Evolutionary conservation across 495 filamentous ascomycete species (phyloP).

Genomic region (Pseudomonodictys pantanalensis): DNA sequence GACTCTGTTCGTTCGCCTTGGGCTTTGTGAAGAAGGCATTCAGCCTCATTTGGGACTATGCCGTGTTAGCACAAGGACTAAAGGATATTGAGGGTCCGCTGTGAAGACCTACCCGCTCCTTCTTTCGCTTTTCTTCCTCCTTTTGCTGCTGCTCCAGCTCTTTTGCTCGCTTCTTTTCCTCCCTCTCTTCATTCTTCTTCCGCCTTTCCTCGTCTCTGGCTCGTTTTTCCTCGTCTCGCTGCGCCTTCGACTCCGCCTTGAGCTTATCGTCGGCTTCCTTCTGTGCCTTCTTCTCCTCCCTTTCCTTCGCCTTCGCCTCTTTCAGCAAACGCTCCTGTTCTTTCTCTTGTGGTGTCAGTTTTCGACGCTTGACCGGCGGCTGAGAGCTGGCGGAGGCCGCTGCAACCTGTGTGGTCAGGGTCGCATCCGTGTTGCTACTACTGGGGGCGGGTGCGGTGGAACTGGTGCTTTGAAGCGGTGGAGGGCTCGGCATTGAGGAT

Average conservation of each 20-base stretch:
- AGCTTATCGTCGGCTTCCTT: constrained; percentile 44
- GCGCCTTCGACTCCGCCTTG: constrained; percentile 29
- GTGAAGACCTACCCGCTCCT: constrained; percentile 41
- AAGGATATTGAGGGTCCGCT: not conserved
- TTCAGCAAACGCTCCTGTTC: constrained; percentile 6
- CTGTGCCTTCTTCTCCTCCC: constrained; percentile 40
- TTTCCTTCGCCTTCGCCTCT: constrained; percentile 13
- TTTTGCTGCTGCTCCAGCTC: constrained; percentile 42
- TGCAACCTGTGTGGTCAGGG: not conserved
- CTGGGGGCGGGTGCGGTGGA: constrained; percentile 25
- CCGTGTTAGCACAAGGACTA: not conserved
- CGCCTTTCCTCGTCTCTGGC: constrained; percentile 43
- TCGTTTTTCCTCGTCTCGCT: constrained; percentile 44
- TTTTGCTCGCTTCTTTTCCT: constrained; percentile 48
- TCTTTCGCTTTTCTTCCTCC: constrained; percentile 55
- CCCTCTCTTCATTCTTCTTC: constrained; percentile 43
- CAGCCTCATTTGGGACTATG: constrained; percentile 56
- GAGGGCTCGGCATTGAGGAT: constrained; percentile 33
- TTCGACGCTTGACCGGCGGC: constrained; percentile 31
- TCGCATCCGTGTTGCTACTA: constrained; percentile 20
- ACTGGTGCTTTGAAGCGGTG: constrained; percentile 1
- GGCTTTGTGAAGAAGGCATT: constrained; percentile 62
- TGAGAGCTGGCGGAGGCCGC: constrained; percentile 1
- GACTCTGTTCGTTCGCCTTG: not conserved
- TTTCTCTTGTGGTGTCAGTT: constrained; percentile 24